Percentiles rank a stretch among this genome's conserved stretches.
Evolutionary conservation across 2,329 filamentous ascomycete genomes (phyloP).

Genomic region (Aspergillus fumigatiaffinis): DNA sequence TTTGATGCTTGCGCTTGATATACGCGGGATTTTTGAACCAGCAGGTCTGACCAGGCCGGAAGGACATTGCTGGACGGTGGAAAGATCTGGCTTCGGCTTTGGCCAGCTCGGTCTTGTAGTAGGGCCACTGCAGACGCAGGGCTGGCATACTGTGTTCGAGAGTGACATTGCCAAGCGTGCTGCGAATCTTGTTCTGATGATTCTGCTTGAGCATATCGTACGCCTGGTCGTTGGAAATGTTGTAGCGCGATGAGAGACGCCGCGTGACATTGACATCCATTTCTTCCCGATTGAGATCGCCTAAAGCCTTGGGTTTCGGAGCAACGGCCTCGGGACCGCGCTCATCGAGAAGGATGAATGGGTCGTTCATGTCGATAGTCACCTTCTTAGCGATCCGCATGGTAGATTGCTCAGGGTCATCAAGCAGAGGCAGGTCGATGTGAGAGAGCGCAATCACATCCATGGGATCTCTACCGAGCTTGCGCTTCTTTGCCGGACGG

Average conservation of each 20-base stretch:
- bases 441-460: slow-evolving; percentile 52
- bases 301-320: slow-evolving; percentile 46
- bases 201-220: slow-evolving; percentile 97
- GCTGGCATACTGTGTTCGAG: slow-evolving; percentile 94
- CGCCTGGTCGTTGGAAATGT: slow-evolving; percentile 92
- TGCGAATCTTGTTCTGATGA: slow-evolving; percentile 91
- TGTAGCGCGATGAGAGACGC: slow-evolving; percentile 77
- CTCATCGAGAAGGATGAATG: slow-evolving; percentile 78
- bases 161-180: slow-evolving; percentile 83
- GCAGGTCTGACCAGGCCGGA: slow-evolving; percentile 66
- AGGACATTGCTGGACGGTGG: slow-evolving; percentile 74
- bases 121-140: slow-evolving; percentile 86
- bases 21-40: slow-evolving; percentile 68
- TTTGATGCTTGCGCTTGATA: slow-evolving; percentile 77
- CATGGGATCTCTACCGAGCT: slow-evolving; percentile 42
- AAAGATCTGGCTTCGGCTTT: slow-evolving; percentile 72
- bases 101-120: slow-evolving; percentile 83
- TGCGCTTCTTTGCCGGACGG: slow-evolving; percentile 64
- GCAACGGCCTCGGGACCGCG: slow-evolving; percentile 60
- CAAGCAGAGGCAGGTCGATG: slow-evolving; percentile 67
- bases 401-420: slow-evolving; percentile 73
- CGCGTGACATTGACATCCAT: slow-evolving; percentile 67
- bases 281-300: slow-evolving; percentile 48
- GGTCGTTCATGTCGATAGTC: slow-evolving; percentile 81
- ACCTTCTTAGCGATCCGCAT: slow-evolving; percentile 72